Percentiles rank a stretch among this genome's conserved stretches.
Evolutionary conservation across 805 yeast genomes (phyloP).

Genomic region (Wickerhamiella shivajii): DNA sequence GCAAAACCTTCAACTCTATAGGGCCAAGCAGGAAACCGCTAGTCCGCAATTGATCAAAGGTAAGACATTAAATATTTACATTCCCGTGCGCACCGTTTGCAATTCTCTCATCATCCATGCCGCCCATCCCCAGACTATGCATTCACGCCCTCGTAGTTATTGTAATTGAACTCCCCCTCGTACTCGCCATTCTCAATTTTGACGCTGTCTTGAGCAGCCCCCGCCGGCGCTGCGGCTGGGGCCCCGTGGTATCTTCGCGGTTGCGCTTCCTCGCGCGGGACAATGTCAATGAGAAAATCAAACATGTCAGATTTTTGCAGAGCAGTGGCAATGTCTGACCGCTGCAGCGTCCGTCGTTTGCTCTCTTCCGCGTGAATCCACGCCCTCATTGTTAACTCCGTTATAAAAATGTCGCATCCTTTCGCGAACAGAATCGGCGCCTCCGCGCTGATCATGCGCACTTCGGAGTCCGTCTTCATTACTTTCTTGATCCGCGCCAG

Average conservation of each 20-base stretch:
- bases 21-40: no score
- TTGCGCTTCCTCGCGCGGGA: conserved; percentile 73
- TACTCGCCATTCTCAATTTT: neutral
- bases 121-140: no score
- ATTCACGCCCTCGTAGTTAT: neutral
- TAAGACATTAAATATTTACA: no score
- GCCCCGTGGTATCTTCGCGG: conserved; percentile 10
- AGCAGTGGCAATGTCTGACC: conserved; percentile 90
- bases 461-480: conserved; percentile 96
- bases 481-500: conserved; percentile 92
- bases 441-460: conserved; percentile 94
- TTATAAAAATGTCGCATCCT: conserved; percentile 93
- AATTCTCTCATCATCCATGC: no score
- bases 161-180: neutral
- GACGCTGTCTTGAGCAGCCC: neutral
- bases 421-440: conserved; percentile 96
- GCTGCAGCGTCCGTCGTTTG: conserved; percentile 86
- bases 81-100: neutral
- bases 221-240: neutral
- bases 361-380: conserved; percentile 98
- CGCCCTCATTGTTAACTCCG: conserved; percentile 95
- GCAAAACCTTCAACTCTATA: neutral
- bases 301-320: conserved; percentile 91
- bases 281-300: conserved; percentile 90
- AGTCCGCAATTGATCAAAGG: no score